phyloP scores from a whole-genome alignment of 352 stramenopile genomes.

The Phytophthora hybrid region DNA sequence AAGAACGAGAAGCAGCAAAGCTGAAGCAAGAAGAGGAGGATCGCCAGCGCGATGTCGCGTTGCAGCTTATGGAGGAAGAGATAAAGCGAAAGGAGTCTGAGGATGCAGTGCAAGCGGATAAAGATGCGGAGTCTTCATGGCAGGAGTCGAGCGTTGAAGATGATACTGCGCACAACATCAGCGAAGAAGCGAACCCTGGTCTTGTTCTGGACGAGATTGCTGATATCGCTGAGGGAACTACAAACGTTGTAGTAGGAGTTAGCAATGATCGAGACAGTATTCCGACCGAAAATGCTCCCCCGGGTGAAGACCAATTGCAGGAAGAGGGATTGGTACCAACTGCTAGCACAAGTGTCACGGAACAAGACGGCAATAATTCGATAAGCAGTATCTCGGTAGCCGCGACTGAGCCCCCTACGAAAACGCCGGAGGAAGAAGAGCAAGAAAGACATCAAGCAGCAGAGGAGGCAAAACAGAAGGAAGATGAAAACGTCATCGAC shows the following conservation, averaged over 20 bases:
- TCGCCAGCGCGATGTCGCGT: neutral
- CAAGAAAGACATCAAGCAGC: constrained; percentile 39
- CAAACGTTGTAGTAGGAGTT: neutral
- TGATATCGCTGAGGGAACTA: neutral
- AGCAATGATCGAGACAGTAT: neutral
- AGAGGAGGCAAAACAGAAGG: constrained; percentile 65
- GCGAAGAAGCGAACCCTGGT: neutral
- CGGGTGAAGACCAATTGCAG: neutral
- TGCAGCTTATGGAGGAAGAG: neutral
- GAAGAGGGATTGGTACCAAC: neutral
- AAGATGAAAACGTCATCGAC: constrained; percentile 68
- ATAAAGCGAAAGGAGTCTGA: constrained; percentile 6
- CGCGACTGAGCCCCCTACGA: constrained; percentile 9
- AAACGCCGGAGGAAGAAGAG: constrained; percentile 43
- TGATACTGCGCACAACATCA: neutral
- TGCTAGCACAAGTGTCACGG: neutral
- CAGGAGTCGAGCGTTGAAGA: constrained; percentile 3
- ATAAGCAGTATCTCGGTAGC: neutral
- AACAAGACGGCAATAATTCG: neutral
- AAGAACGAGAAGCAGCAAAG: constrained; percentile 14
- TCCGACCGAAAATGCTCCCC: neutral
- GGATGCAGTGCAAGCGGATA: neutral
- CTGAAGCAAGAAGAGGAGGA: constrained; percentile 30
- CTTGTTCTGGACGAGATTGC: neutral
- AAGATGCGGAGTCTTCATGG: constrained; percentile 2